Evolutionary conservation across 345 rosid genomes (phyloP), one percentile per base, ranked within the genome.

Genomic region (Mallotus nudiflorus): DNA sequence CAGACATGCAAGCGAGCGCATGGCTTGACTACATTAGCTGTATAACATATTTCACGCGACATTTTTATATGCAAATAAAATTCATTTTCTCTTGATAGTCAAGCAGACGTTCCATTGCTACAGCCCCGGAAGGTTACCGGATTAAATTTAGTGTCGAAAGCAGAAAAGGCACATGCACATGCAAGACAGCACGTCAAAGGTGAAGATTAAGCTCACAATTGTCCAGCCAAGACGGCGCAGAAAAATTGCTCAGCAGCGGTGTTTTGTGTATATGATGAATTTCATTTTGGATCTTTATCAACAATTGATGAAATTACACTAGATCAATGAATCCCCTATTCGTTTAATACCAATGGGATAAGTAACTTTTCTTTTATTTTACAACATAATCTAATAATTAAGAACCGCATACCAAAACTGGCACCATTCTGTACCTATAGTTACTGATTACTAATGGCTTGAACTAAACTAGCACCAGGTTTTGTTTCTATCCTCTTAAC

Each of bases 401-500:
- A 48, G 16, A 4, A 3, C 51, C n/a, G 14, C 6, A 3, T 16
- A 48, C 5, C 51, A 48, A 48, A 15, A 5, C 16, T 48, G 2
- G 0, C 1, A 48, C 19, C 4, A 48, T 48, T 48, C 51, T 14
- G 16, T 5, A 16, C 51, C 51, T 13, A 5, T 19, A 9, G 9
- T 19, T 51, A 25, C 55, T 20, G 37, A 68, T 42, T 27, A 57
- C 33, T 50, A 25, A 45, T 59, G 39, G 57, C 40, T 35, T 58
- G 72, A 46, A 78, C 50, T 24, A 20, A 60, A 52, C 69, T 64
- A 53, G 70, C 15, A 25, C 79, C 83, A 18, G 79, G 73, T 20
- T 66, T 72, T 42, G 46, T 76, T 67, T 70, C 71, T 39, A 75
- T 62, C 28, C 71, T 56, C 72, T 57, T 75, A 4, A 39, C 65